phyloP scores from a whole-genome alignment of 192 early-diverging fungal species.

The Backusella tarrabulga region DNA sequence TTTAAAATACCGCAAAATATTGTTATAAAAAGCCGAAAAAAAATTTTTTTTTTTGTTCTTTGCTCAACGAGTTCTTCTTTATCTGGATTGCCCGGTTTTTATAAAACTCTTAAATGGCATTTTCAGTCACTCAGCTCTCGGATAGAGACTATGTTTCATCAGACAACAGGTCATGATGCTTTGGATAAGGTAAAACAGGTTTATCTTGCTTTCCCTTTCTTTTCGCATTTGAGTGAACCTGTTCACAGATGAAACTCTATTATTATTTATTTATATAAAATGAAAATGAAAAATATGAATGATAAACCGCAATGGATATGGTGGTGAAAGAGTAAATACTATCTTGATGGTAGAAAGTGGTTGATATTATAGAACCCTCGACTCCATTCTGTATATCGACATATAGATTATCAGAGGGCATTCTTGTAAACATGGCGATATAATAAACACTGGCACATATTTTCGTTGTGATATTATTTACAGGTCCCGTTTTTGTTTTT shows the following conservation, averaged over 20 bases:
- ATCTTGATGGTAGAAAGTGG: too few species aligned
- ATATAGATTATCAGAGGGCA: too few species aligned
- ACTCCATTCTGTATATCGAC: too few species aligned
- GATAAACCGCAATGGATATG: too few species aligned
- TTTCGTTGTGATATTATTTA: too few species aligned
- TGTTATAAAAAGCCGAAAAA: not conserved
- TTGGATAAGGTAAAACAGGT: not conserved
- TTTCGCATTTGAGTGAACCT: not conserved
- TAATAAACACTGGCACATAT: too few species aligned
- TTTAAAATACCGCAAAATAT: not conserved
- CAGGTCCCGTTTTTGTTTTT: too few species aligned
- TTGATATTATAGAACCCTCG: too few species aligned
- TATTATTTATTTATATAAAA: not conserved
- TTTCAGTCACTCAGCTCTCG: constrained; percentile 1
- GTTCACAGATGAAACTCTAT: not conserved
- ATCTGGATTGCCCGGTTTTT: not conserved
- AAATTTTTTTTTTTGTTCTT: not conserved
- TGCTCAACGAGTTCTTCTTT: constrained; percentile 4
- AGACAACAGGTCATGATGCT: not conserved
- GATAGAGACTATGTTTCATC: not conserved
- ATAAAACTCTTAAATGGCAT: not conserved
- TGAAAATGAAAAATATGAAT: not conserved
- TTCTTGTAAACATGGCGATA: too few species aligned
- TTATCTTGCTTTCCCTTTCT: not conserved
- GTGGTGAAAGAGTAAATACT: too few species aligned